These are phyloP conservation scores for Sclerotinia spermophila DNA, from an alignment of 2,329 filamentous ascomycete genomes.

Conservation along the genomic window DNA sequence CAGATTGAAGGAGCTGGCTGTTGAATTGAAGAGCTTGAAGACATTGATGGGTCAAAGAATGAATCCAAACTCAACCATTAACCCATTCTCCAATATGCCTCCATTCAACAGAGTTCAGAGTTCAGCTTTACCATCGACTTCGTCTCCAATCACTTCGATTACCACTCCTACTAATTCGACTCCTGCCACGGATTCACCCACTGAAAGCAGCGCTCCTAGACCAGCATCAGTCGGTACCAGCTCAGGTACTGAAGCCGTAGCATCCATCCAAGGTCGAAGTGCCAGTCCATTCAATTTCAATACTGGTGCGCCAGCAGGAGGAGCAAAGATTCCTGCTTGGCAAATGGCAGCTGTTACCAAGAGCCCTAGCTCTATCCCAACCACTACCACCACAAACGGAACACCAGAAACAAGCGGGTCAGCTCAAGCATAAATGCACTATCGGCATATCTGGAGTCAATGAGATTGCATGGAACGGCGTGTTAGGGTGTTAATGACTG, in stretches of 20 bases:
- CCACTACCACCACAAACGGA: constrained; percentile 24
- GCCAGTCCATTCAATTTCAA: constrained; percentile 50
- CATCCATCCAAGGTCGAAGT: constrained; percentile 39
- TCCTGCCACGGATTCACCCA: constrained; percentile 24
- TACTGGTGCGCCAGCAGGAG: constrained; percentile 48
- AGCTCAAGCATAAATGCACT: constrained; percentile 16
- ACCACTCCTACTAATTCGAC: constrained; percentile 18
- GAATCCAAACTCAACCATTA: constrained; percentile 40
- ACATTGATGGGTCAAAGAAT: constrained; percentile 69
- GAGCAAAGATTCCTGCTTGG: constrained; percentile 75
- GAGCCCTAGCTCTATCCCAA: constrained; percentile 29
- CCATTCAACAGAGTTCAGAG: constrained; percentile 33
- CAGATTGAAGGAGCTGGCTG: constrained; percentile 78
- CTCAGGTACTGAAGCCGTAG: constrained; percentile 33
- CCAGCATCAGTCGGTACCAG: constrained; percentile 37
- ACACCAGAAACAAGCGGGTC: constrained; percentile 27
- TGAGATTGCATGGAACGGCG: constrained; percentile 19
- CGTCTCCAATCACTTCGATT: constrained; percentile 17
- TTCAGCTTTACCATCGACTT: constrained; percentile 7
- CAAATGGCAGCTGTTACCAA: constrained; percentile 68
- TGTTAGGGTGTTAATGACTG: constrained; percentile 9
- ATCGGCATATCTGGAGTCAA: background rate
- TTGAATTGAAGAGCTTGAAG: constrained; percentile 89
- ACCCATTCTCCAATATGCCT: constrained; percentile 33
- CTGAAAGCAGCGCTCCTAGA: constrained; percentile 29